A percentile compares a stretch with the other conserved stretches of the same genome.
phyloP scores from a whole-genome alignment of 768 basidiomycete genomes.

The Leccinum subgranulosum region DNA sequence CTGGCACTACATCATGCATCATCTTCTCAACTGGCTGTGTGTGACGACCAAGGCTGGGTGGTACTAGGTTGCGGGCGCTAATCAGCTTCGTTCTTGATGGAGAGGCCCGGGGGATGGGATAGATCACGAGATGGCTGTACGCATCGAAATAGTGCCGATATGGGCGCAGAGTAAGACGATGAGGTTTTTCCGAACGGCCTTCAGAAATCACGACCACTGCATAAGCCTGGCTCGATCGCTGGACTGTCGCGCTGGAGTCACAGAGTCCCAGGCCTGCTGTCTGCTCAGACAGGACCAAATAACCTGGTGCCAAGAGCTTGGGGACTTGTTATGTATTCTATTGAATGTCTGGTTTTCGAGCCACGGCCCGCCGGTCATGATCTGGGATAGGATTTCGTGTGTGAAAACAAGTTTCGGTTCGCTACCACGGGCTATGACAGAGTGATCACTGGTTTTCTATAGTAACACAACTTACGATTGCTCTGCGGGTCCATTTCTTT shows the following conservation, averaged over 20 bases:
- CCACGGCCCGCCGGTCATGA: neutral
- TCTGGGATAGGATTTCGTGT: neutral
- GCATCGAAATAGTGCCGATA: neutral
- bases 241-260: neutral
- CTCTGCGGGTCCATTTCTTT: neutral
- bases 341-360: neutral
- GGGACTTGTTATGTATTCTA: neutral
- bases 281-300: neutral
- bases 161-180: neutral
- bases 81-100: neutral
- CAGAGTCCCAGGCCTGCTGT: neutral
- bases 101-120: neutral
- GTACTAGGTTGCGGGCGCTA: neutral
- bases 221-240: neutral
- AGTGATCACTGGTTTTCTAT: neutral
- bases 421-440: neutral
- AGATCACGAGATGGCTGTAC: neutral
- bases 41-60: neutral
- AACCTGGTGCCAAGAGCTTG: neutral
- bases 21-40: neutral
- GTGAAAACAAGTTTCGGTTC: neutral
- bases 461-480: neutral
- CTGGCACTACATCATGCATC: too few relatives aligned
- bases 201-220: neutral
- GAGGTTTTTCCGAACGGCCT: neutral